Percentiles rank a stretch among this genome's conserved stretches.
Conservation (phyloP, 768 basidiomycete genomes). For the Antrodiella citrinella region DNA sequence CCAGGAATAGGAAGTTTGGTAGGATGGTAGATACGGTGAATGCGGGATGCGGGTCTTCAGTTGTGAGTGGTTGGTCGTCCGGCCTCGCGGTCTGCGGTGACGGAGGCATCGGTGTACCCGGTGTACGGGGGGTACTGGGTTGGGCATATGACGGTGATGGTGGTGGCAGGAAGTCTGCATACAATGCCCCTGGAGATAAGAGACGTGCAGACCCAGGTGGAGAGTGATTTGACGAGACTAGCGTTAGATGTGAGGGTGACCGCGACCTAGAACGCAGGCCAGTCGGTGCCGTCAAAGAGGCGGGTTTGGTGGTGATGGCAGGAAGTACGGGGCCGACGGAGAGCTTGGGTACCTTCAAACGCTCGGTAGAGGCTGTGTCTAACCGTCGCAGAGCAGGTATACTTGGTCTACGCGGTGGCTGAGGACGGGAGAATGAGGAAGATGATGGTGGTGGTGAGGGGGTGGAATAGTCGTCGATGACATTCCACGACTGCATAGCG, state of each 20-base stretch:
- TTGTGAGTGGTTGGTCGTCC: slow-evolving; percentile 52
- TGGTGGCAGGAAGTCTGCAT: slow-evolving; percentile 22
- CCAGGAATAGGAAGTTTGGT: slow-evolving; percentile 84
- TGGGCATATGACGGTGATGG: slow-evolving; percentile 20
- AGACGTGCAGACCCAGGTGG: slow-evolving; percentile 45
- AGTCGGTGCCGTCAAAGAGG: slow-evolving; percentile 32
- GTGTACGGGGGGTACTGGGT: slow-evolving; percentile 30
- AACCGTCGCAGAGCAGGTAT: slow-evolving; percentile 54
- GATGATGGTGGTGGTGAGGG: slow-evolving; percentile 67
- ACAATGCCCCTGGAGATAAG: slow-evolving; percentile 23
- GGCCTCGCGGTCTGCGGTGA: slow-evolving; percentile 62
- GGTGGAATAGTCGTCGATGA: slow-evolving; percentile 32
- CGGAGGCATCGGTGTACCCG: slow-evolving; percentile 34
- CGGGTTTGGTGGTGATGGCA: slow-evolving; percentile 50
- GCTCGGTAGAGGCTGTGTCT: slow-evolving; percentile 52
- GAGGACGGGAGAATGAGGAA: slow-evolving; percentile 41
- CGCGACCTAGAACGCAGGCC: slow-evolving; percentile 23
- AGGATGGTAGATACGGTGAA: slow-evolving; percentile 90
- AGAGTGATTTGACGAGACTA: slow-evolving; percentile 51
- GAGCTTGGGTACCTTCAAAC: slow-evolving; percentile 47
- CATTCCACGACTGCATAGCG: slow-evolving; percentile 28
- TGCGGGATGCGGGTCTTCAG: slow-evolving; percentile 43
- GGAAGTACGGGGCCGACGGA: slow-evolving; percentile 52
- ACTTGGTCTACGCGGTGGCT: slow-evolving; percentile 52
- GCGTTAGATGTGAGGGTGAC: slow-evolving; percentile 55